phyloP scores from a whole-genome alignment of 441 rosid species.

The Syzygium malaccense region DNA sequence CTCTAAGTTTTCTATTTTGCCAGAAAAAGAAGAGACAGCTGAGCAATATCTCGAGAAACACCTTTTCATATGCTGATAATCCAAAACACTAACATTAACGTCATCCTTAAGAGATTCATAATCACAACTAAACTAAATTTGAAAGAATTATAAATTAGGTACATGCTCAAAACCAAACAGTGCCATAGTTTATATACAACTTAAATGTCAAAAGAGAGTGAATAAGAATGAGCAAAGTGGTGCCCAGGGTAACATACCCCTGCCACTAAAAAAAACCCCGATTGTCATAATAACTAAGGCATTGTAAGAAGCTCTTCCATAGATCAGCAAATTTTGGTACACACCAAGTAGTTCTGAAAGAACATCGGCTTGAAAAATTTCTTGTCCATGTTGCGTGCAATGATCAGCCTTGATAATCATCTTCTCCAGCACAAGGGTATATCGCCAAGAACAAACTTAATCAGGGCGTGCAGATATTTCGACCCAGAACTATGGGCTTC shows the following conservation, averaged over 20 bases:
- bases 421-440: not conserved
- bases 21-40: not conserved
- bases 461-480: not conserved
- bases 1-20: not conserved
- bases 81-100: not conserved
- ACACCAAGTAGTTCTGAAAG: not conserved
- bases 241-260: not conserved
- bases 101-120: not conserved
- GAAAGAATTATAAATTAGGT: not conserved
- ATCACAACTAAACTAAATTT: not conserved
- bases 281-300: not conserved
- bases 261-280: not conserved
- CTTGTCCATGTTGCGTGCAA: not conserved
- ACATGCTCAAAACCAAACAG: not conserved
- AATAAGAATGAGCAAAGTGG: not conserved
- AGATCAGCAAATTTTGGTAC: not conserved
- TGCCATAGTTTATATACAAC: not conserved
- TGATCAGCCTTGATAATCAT: not conserved
- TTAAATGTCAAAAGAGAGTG: not conserved
- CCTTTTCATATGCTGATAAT: not conserved
- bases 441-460: not conserved
- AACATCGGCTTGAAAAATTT: not conserved
- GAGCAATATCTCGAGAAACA: not conserved
- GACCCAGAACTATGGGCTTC: not conserved
- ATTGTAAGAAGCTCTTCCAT: not conserved